Evolutionary conservation across 2,329 filamentous ascomycete species (phyloP).

Genomic region (Alternaria sp.): DNA sequence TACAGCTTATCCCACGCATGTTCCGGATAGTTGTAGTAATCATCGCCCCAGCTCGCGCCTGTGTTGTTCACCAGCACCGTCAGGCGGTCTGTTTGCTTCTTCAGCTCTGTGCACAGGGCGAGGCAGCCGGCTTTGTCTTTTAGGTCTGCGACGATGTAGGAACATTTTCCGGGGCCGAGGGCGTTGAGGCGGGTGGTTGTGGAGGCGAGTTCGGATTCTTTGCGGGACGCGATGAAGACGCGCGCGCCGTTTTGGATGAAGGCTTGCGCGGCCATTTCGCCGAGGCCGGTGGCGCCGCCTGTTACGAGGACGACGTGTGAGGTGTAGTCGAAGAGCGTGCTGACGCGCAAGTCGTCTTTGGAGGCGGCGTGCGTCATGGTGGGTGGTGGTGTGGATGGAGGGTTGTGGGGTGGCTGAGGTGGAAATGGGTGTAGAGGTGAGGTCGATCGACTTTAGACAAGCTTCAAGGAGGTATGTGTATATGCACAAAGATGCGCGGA

Average conservation of each 20-base stretch:
- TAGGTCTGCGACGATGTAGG: constrained; percentile 59
- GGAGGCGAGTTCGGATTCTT: constrained; percentile 58
- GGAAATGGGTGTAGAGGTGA: not conserved
- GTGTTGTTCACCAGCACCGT: constrained; percentile 62
- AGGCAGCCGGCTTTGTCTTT: constrained; percentile 60
- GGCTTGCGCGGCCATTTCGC: constrained; percentile 63
- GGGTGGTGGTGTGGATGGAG: not conserved
- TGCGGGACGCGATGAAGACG: constrained; percentile 62
- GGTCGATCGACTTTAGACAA: not conserved
- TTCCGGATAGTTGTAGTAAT: constrained; percentile 65
- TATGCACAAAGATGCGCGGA: not conserved
- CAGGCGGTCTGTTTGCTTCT: constrained; percentile 52
- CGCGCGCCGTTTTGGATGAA: constrained; percentile 60
- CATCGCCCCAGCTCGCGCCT: constrained; percentile 62
- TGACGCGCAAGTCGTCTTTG: constrained; percentile 42
- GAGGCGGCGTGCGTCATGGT: constrained; percentile 41
- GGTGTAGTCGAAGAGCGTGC: constrained; percentile 45
- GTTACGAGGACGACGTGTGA: constrained; percentile 57
- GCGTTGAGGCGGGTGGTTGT: constrained; percentile 57
- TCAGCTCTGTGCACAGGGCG: constrained; percentile 56
- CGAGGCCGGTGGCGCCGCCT: constrained; percentile 59
- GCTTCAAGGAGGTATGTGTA: not conserved
- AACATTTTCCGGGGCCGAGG: constrained; percentile 59
- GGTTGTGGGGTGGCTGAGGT: not conserved
- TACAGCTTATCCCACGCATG: constrained; percentile 65